Evolutionary conservation across 306 rosid species (phyloP), one percentile per base, ranked within the genome.

Genomic region (Abrus pulchellus): DNA sequence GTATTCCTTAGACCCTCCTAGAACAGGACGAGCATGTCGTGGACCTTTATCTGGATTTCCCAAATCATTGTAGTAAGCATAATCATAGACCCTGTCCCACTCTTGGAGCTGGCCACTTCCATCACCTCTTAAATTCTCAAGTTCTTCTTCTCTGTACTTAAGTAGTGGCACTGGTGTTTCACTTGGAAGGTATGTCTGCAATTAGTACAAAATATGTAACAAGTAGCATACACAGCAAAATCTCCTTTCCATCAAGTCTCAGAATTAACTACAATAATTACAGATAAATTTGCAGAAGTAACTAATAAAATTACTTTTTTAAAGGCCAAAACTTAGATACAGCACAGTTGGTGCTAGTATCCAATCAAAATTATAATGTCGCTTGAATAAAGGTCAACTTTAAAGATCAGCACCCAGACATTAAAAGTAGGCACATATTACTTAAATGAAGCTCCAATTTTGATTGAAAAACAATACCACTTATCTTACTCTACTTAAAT

Each of bases 71-170:
- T 94, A 92, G 44, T 7, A 67, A 28, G 81, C 98, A 83, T 94
- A 94, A 56, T 87, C 98, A 75, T 94, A 94, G 56, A 90, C 84
- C 72, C 97, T 91, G 13, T 94, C 97, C 93, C 97, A 92, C 57
- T 87, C 87, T 36, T 88, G 80, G 66, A 80, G 98, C 86, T 89
- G 83, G 4, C 88, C 82, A 13, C 7, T 86, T 76, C 91, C 97
- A 76, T 88, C 77, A 53, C 98, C 98, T 81, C 97, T 90, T 79
- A 94, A 84, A 72, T 34, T 83, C 73, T 56, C 66, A 2, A 94
- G 75, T 34, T 94, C 98, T 80, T 92, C 89, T 69, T 89, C 88
- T 70, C 96, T 88, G 48, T 83, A 83, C 83, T 80, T 89, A 4
- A 79, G 66, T 27, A 92, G 80, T 57, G 92, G 67, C 32, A 0